A percentile compares a stretch with the other conserved stretches of the same genome.
These are phyloP conservation scores for Calonectria ilicicola DNA, from an alignment of 2,329 filamentous ascomycete species.

Conservation along the genomic window DNA sequence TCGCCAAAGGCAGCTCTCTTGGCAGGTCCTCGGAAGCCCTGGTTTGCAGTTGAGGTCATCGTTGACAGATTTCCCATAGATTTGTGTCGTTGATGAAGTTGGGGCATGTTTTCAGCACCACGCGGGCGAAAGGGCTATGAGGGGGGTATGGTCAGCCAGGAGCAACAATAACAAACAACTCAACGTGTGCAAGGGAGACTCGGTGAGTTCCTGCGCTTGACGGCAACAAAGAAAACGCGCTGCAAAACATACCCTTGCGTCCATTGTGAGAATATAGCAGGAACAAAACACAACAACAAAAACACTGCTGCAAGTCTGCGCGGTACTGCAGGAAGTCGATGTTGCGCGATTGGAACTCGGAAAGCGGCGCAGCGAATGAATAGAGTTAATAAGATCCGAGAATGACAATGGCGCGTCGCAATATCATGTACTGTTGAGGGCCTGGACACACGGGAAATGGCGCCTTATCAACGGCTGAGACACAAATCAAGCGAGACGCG, in stretches of 20 bases:
- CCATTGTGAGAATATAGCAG: constrained; percentile 43
- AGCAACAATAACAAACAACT: constrained; percentile 8
- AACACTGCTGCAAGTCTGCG: constrained; percentile 25
- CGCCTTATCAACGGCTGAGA: constrained; percentile 15
- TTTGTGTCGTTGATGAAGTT: constrained; percentile 84
- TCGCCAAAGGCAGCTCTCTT: constrained; percentile 87
- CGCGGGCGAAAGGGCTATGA: constrained; percentile 55
- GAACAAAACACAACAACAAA: not conserved
- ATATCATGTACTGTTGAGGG: constrained; percentile 22
- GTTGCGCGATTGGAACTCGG: constrained; percentile 36
- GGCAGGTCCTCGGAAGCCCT: constrained; percentile 58
- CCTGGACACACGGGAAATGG: constrained; percentile 4
- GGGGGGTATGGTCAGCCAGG: constrained; percentile 29
- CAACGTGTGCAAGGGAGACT: constrained; percentile 31
- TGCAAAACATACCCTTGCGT: constrained; percentile 48
- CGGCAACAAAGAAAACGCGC: constrained; percentile 27
- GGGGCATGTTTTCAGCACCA: constrained; percentile 62
- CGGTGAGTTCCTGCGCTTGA: constrained; percentile 7
- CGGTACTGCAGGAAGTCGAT: constrained; percentile 29
- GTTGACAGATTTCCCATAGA: constrained; percentile 72
- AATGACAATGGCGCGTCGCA: constrained; percentile 23
- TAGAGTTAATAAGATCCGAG: not conserved
- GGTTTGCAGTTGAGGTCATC: constrained; percentile 40
- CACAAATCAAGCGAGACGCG: constrained; percentile 11
- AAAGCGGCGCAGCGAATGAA: constrained; percentile 18